Evolutionary conservation across 2,329 filamentous ascomycete genomes (phyloP).

Genomic region (Aspergillus niger): DNA sequence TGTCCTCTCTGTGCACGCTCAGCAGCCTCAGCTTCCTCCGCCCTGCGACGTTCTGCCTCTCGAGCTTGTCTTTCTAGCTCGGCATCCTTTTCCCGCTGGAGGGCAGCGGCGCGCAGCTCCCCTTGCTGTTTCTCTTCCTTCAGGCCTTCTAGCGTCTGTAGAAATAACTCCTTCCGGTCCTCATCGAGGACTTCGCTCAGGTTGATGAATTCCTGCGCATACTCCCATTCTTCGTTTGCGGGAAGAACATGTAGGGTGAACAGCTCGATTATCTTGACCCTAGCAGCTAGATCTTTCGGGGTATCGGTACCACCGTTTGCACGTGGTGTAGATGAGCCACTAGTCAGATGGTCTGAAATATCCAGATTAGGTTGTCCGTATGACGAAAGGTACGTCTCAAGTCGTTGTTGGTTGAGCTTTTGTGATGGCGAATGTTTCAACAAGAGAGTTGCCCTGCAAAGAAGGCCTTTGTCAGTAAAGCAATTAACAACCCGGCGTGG

Average conservation of each 20-base stretch:
- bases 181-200: constrained; percentile 87
- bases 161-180: constrained; percentile 83
- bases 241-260: constrained; percentile 95
- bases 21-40: constrained; percentile 29
- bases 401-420: constrained; percentile 76
- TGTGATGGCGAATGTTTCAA: constrained; percentile 88
- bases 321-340: constrained; percentile 37
- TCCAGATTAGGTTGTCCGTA: constrained; percentile 73
- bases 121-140: constrained; percentile 79
- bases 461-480: constrained; percentile 8
- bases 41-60: constrained; percentile 47
- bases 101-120: constrained; percentile 64
- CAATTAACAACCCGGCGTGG: constrained; percentile 16
- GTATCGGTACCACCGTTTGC: constrained; percentile 70
- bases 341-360: constrained; percentile 63
- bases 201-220: constrained; percentile 85
- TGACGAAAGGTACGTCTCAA: constrained; percentile 86
- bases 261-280: constrained; percentile 89
- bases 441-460: constrained; percentile 75
- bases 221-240: constrained; percentile 93
- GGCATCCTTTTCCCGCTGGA: constrained; percentile 62
- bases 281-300: constrained; percentile 77
- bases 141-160: constrained; percentile 79
- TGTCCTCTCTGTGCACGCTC: constrained; percentile 46
- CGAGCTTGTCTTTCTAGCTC: constrained; percentile 52